Evolutionary conservation across 805 yeast genomes (phyloP), one percentile per base, ranked within the genome.

Genomic region (Pichia cephalocereana): DNA sequence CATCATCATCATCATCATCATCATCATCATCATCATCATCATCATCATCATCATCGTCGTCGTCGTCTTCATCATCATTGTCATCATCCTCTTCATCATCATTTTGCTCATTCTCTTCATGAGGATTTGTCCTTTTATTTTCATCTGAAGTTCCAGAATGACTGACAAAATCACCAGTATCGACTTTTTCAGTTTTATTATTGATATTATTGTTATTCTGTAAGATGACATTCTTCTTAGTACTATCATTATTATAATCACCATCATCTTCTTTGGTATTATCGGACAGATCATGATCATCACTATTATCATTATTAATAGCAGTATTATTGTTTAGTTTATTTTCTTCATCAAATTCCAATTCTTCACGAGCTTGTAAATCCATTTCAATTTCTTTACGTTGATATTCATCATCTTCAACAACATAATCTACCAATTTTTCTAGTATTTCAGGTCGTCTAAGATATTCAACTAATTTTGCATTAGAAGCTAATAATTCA

Each of bases 381-480:
- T 46, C 45, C 26, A 45, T 9, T 41, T 47, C 42, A 34, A 46
- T 44, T 37, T 46, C 53, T 39, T 52, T 49, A 31, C 59, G 52
- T 49, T 71, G 76, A 49, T 64, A 74, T 15, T 69, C 75, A 43
- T 64, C 68, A 41, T 76, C 81, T 43, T 65, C 67, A 36, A 80
- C 79, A 40, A 89, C 75, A 57, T 79, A 80, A 38, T 82, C 79
- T 31, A 91, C 79, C 49, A 91, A 73, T 48, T 79, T 78, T 46
- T 71, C 74, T 51, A 91, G 64, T 15, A 87, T 79, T 46, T 81
- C 85, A 15, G 93, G 89, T 59, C 86, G 86, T 53, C 91, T 75
- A 47, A 93, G 70, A 57, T 82, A 82, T 57, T 88, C 93, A 38
- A 90, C 72, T 44, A 93, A 73, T 60, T 84, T 83, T 41, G 82